Evolutionary conservation across 306 rosid genomes (phyloP), one percentile per base, ranked within the genome.

Genomic region (Bauhinia variegata): DNA sequence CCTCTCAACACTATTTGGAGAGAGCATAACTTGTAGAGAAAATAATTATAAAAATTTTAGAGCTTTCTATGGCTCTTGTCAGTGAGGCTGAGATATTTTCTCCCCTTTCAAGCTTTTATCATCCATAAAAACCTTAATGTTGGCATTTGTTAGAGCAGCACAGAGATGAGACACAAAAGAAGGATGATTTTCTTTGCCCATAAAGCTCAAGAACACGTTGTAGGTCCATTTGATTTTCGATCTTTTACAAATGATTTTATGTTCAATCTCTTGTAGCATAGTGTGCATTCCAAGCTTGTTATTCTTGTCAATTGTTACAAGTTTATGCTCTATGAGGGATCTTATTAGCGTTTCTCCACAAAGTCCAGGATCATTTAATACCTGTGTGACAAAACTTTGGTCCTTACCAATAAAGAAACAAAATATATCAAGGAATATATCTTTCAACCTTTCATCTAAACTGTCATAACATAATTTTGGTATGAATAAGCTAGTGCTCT

Each of bases 191-290:
- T 67, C 70, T n/a, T 10, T 17, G 5, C 74, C 79, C 43, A 74
- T 32, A 57, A 60, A 75, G 8, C 39, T 75, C 12, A 75, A 32
- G 65, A 67, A 75, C 23, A 60, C 79, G 19, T 67, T 64, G 59
- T 75, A 41, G 0, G 43, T 36, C 43, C 49, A 61, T n/a, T 28
- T 23, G 28, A 2, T 1, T 23, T 23, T 23, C 2, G 28, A 23
- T 23, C 2, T 23, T n/a, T 23, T 23, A 23, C 28, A 1, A 23
- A 23, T 1, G 2, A 23, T 23, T 23, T 23, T 2, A 1, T 2
- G 1, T 23, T 2, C 28, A 1, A 23, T 23, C 2, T 23, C 2
- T 23, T 23, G 28, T 2, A 23, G 28, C 2, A 23, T 1, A 23
- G 1, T 2, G 2, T 23, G 28, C 28, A 23, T 23, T 23, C 28